phyloP scores from a whole-genome alignment of 768 basidiomycete genomes.

The Phaeotremella skinneri region DNA sequence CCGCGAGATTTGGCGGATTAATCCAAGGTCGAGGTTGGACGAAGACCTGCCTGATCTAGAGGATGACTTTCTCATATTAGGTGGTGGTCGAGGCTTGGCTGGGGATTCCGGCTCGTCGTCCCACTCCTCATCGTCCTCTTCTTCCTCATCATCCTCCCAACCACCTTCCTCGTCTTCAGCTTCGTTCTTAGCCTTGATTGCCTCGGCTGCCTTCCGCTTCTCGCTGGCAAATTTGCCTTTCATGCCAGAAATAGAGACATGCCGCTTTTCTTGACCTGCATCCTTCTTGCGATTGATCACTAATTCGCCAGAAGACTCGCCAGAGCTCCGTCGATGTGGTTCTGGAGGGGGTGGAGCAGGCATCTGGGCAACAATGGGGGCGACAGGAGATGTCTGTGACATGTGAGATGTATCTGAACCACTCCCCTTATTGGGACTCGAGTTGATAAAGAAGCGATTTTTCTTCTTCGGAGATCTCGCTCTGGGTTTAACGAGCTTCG shows the following conservation, averaged over 20 bases:
- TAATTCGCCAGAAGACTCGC: constrained; percentile 21
- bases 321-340: constrained; percentile 27
- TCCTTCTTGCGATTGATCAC: constrained; percentile 9
- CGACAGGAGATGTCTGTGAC: constrained; percentile 14
- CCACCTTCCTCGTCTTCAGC: constrained; percentile 37
- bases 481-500: constrained; percentile 5
- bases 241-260: constrained; percentile 50
- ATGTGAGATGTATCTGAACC: constrained; percentile 35
- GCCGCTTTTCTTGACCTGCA: constrained; percentile 15
- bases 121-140: constrained; percentile 31
- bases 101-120: constrained; percentile 27
- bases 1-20: constrained; percentile 14
- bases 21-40: constrained; percentile 4
- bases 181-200: constrained; percentile 31
- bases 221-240: constrained; percentile 41
- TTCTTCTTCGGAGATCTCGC: constrained; percentile 30
- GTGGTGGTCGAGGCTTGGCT: neutral
- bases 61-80: neutral
- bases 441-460: constrained; percentile 50
- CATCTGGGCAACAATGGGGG: neutral
- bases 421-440: constrained; percentile 36
- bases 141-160: constrained; percentile 45
- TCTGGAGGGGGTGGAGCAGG: constrained; percentile 1
- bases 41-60: constrained; percentile 4
- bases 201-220: constrained; percentile 46